Conservation (phyloP, 2,329 filamentous ascomycete species). For the Tolypocladium cylindrosporum region DNA sequence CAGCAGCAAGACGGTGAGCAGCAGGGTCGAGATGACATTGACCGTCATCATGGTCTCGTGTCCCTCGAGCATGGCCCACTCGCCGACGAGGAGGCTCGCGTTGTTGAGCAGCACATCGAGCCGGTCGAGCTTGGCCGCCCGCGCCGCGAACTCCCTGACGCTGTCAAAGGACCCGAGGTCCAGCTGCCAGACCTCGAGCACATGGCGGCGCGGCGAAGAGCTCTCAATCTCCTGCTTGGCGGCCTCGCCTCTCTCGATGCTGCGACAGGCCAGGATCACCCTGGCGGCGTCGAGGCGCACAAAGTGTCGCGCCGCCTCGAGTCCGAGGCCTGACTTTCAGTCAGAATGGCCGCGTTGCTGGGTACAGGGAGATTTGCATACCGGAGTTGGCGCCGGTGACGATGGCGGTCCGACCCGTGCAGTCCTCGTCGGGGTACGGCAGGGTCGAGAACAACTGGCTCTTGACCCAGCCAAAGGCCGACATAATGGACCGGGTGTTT, state of each 20-base stretch:
- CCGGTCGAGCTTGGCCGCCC: slow-evolving; percentile 20
- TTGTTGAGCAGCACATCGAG: slow-evolving; percentile 34
- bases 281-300: slow-evolving; percentile 25
- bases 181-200: slow-evolving; percentile 32
- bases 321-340: slow-evolving; percentile 22
- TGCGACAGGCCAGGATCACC: slow-evolving; percentile 33
- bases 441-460: slow-evolving; percentile 15
- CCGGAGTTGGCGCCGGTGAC: slow-evolving; percentile 33
- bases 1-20: slow-evolving; percentile 32
- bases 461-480: not conserved
- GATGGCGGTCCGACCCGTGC: slow-evolving; percentile 24
- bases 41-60: slow-evolving; percentile 32
- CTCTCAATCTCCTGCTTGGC: slow-evolving; percentile 26
- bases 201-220: slow-evolving; percentile 10
- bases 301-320: slow-evolving; percentile 31
- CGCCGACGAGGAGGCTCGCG: slow-evolving; percentile 16
- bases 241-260: slow-evolving; percentile 26
- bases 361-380: not conserved
- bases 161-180: slow-evolving; percentile 30
- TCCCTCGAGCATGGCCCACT: slow-evolving; percentile 21
- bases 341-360: not conserved
- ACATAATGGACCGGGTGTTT: not conserved
- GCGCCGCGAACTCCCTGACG: slow-evolving; percentile 23
- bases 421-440: slow-evolving; percentile 21
- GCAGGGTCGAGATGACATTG: slow-evolving; percentile 36